A percentile compares a stretch with the other conserved stretches of the same genome.
Evolutionary conservation across 2,329 filamentous ascomycete species (phyloP).

Genomic region (Raffaelea albimanens): DNA sequence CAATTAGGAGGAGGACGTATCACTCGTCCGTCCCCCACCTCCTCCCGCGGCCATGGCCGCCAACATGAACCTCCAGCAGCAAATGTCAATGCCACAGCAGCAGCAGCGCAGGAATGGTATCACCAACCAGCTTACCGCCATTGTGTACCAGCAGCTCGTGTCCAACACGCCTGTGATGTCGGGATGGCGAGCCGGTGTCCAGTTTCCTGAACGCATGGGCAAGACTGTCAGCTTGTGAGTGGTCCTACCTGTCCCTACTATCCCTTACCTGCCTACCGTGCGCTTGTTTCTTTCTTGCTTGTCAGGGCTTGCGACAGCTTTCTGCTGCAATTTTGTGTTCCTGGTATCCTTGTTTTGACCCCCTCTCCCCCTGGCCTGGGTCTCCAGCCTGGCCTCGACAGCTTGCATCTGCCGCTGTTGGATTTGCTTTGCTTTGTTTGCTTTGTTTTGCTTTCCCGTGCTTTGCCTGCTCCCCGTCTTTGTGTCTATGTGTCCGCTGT

Average conservation of each 20-base stretch:
- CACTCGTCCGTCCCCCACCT: background rate
- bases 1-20: background rate
- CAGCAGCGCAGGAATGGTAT: conserved; percentile 28
- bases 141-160: conserved; percentile 21
- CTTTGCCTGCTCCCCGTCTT: no score
- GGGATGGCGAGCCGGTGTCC: conserved; percentile 30
- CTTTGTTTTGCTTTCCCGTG: no score
- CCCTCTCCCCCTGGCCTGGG: no score
- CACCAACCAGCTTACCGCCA: conserved; percentile 23
- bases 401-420: no score
- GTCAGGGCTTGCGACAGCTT: no score
- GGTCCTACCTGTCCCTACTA: background rate
- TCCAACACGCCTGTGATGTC: conserved; percentile 20
- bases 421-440: no score
- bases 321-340: no score
- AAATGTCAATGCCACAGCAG: conserved; percentile 39
- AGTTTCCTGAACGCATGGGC: conserved; percentile 29
- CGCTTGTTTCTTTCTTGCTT: background rate
- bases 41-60: conserved; percentile 45
- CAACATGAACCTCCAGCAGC: conserved; percentile 37
- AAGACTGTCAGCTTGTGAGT: conserved; percentile 34
- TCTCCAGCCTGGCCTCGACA: no score
- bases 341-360: background rate
- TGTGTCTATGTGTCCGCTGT: no score
- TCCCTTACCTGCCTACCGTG: background rate